These are phyloP conservation scores for Tricholoma hemisulphureum DNA, from an alignment of 768 basidiomycete genomes.

Conservation along the genomic window DNA sequence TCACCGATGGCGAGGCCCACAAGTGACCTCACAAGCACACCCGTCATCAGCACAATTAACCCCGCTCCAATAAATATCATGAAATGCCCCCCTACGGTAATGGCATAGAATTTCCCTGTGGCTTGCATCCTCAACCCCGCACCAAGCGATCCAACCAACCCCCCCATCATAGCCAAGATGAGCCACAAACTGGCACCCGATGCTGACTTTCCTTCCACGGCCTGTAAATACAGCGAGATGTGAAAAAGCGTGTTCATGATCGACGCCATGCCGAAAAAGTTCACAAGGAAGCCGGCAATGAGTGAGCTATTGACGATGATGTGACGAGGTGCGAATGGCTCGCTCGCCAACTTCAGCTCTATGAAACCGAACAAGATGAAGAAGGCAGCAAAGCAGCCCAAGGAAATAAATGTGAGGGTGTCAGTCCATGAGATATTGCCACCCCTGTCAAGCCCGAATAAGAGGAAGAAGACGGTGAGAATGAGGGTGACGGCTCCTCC, in stretches of 20 bases:
- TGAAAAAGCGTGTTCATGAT: constrained; percentile 49
- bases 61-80: constrained; percentile 38
- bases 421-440: constrained; percentile 51
- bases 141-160: constrained; percentile 46
- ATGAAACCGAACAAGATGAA: constrained; percentile 41
- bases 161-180: constrained; percentile 45
- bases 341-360: constrained; percentile 50
- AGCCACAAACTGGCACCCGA: constrained; percentile 53
- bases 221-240: constrained; percentile 57
- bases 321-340: constrained; percentile 57
- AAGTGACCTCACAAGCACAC: constrained; percentile 35
- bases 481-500: constrained; percentile 56
- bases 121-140: constrained; percentile 57
- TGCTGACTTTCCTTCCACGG: constrained; percentile 47
- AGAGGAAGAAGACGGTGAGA: constrained; percentile 52
- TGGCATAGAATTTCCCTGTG: constrained; percentile 54
- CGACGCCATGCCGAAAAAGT: constrained; percentile 53
- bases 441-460: constrained; percentile 56
- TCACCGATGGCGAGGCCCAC: constrained; percentile 42
- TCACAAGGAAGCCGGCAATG: constrained; percentile 55
- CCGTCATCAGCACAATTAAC: constrained; percentile 39
- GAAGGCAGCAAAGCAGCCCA: constrained; percentile 33
- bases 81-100: constrained; percentile 46
- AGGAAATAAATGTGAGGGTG: constrained; percentile 33
- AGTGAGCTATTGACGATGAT: constrained; percentile 52